Percentiles rank a stretch among this genome's conserved stretches.
phyloP scores from a whole-genome alignment of 345 rosid species.

The Angophora floribunda region DNA sequence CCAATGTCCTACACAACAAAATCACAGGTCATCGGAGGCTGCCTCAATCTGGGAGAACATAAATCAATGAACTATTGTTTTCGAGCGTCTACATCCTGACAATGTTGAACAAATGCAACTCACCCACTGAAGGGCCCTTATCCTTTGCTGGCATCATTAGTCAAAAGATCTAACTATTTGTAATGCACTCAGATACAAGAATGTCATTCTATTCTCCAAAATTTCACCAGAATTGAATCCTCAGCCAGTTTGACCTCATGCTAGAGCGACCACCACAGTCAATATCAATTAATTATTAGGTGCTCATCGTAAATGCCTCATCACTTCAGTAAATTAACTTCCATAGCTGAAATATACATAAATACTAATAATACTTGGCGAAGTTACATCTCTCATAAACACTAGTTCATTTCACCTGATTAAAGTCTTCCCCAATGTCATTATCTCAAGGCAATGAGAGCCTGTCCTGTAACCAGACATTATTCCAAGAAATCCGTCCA shows the following conservation, averaged over 20 bases:
- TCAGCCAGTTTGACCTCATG: not conserved
- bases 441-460: not conserved
- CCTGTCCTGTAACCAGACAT: not conserved
- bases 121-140: not conserved
- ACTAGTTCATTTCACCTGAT: not conserved
- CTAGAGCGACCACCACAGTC: not conserved
- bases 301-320: not conserved
- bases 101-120: not conserved
- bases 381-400: not conserved
- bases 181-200: not conserved
- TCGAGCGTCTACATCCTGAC: not conserved
- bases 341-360: not conserved
- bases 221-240: not conserved
- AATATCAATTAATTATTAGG: not conserved
- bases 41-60: not conserved
- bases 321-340: not conserved
- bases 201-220: not conserved
- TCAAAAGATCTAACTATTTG: not conserved
- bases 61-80: not conserved
- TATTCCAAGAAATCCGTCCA: not conserved
- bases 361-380: not conserved
- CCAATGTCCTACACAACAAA: constrained; percentile 63
- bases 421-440: not conserved
- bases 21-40: not conserved
- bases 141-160: not conserved